These are phyloP conservation scores for Lyophyllum shimeji DNA, from an alignment of 768 basidiomycete species.

Conservation along the genomic window DNA sequence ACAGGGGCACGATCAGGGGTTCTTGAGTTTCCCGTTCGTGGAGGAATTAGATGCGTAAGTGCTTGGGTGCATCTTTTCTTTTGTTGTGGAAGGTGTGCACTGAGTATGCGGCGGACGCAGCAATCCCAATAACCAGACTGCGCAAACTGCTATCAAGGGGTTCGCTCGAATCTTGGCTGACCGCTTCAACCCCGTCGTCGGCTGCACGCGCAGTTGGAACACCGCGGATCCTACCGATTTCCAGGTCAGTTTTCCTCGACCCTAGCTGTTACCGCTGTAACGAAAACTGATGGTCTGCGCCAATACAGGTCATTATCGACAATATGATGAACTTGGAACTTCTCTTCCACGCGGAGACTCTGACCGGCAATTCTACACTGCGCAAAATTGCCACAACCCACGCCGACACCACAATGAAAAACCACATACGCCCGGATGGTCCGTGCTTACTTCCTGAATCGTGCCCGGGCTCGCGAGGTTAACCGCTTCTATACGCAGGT, in stretches of 20 bases:
- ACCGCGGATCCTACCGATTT: conserved; percentile 58
- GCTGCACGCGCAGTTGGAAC: conserved; percentile 73
- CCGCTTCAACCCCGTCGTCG: conserved; percentile 58
- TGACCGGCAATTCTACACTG: conserved; percentile 61
- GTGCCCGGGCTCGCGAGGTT: background rate
- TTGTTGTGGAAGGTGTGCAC: background rate
- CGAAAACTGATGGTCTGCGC: background rate
- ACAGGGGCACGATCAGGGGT: conserved; percentile 70
- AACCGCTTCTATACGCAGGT: conserved; percentile 25
- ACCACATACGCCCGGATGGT: conserved; percentile 69
- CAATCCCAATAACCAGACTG: conserved; percentile 56
- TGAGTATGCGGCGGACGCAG: conserved; percentile 27
- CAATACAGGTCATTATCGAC: conserved; percentile 66
- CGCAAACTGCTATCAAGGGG: conserved; percentile 50
- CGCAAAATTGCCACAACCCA: conserved; percentile 61
- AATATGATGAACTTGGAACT: conserved; percentile 82
- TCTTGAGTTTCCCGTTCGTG: conserved; percentile 67
- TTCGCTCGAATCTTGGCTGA: conserved; percentile 58
- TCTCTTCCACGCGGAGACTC: conserved; percentile 53
- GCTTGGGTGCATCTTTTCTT: background rate
- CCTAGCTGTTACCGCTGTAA: background rate
- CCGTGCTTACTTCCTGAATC: conserved; percentile 11
- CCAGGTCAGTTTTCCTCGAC: conserved; percentile 33
- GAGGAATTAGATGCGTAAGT: conserved; percentile 61
- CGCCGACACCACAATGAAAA: conserved; percentile 63